These are phyloP conservation scores for Stevia rebaudiana DNA, from an alignment of 140 eudicot genomes.

Conservation along the genomic window DNA sequence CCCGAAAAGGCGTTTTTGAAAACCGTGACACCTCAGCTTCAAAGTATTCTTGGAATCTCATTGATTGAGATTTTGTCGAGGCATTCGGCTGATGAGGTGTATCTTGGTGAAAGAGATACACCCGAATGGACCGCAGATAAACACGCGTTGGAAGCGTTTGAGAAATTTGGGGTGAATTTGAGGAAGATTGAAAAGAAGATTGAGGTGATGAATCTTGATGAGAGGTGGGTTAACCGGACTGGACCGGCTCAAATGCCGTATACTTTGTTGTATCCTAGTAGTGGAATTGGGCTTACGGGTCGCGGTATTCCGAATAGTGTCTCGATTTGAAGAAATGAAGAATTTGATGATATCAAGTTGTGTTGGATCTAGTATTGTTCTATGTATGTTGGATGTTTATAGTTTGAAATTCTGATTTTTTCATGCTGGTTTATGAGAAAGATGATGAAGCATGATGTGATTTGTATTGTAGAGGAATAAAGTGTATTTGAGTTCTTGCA, in stretches of 20 bases:
- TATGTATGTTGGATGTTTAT: neutral
- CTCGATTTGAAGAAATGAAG: conserved; percentile 39
- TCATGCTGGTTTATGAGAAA: conserved; percentile 3
- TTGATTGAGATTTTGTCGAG: conserved; percentile 40
- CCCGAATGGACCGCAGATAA: conserved; percentile 52
- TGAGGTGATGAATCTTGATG: conserved; percentile 25
- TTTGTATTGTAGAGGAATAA: conserved; percentile 12
- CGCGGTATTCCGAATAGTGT: conserved; percentile 75
- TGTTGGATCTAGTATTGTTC: neutral
- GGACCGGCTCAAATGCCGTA: conserved; percentile 63
- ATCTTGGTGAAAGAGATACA: conserved; percentile 36
- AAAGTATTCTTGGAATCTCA: conserved; percentile 50
- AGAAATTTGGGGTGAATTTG: conserved; percentile 28
- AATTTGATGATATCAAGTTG: neutral
- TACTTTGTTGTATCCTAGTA: conserved; percentile 55
- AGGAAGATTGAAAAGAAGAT: conserved; percentile 28
- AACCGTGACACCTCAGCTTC: conserved; percentile 55
- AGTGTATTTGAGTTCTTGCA: neutral
- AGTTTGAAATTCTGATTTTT: neutral
- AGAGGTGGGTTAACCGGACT: conserved; percentile 34
- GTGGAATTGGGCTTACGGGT: conserved; percentile 56
- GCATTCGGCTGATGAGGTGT: conserved; percentile 44
- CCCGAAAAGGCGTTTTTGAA: conserved; percentile 49
- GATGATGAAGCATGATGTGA: conserved; percentile 13
- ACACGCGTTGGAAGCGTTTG: conserved; percentile 29